A percentile compares a stretch with the other conserved stretches of the same genome.
Evolutionary conservation across 108 stramenopile species (phyloP).

Genomic region (Skeletonema marinoi): DNA sequence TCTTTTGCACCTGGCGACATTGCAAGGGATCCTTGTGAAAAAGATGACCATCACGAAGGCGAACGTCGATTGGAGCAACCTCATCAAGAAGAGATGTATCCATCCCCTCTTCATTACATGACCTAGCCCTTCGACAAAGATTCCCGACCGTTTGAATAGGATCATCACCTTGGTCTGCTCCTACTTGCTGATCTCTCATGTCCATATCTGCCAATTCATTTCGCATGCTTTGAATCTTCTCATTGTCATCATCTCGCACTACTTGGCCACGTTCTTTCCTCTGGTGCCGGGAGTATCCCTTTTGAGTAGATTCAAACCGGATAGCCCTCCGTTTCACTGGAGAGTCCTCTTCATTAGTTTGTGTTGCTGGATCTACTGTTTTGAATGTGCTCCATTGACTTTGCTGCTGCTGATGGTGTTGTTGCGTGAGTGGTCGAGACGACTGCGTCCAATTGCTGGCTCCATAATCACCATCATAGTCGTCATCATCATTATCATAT

Average conservation of each 20-base stretch:
- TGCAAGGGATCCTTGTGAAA: constrained; percentile 46
- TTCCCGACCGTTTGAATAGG: constrained; percentile 46
- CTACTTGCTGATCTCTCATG: background rate
- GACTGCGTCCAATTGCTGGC: background rate
- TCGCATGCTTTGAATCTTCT: background rate
- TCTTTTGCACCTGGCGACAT: constrained; percentile 18
- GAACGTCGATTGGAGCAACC: constrained; percentile 45
- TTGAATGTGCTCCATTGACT: constrained; percentile 41
- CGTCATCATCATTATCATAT: constrained; percentile 7
- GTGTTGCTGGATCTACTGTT: constrained; percentile 30
- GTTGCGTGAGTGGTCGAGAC: background rate
- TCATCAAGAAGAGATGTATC: constrained; percentile 40
- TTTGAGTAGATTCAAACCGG: constrained; percentile 24
- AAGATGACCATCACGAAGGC: constrained; percentile 31
- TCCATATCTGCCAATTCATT: constrained; percentile 17
- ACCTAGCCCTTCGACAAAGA: constrained; percentile 34
- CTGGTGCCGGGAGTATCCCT: constrained; percentile 1
- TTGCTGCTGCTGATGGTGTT: background rate
- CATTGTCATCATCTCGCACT: background rate
- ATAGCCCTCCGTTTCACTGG: constrained; percentile 31
- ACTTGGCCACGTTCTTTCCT: background rate
- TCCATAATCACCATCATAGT: constrained; percentile 1
- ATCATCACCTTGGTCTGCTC: constrained; percentile 16
- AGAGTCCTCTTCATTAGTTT: constrained; percentile 21
- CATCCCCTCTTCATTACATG: constrained; percentile 21